Base-by-base conservation (phyloP, 2,329 filamentous ascomycete genomes). In the Metarhizium sp. region DNA sequence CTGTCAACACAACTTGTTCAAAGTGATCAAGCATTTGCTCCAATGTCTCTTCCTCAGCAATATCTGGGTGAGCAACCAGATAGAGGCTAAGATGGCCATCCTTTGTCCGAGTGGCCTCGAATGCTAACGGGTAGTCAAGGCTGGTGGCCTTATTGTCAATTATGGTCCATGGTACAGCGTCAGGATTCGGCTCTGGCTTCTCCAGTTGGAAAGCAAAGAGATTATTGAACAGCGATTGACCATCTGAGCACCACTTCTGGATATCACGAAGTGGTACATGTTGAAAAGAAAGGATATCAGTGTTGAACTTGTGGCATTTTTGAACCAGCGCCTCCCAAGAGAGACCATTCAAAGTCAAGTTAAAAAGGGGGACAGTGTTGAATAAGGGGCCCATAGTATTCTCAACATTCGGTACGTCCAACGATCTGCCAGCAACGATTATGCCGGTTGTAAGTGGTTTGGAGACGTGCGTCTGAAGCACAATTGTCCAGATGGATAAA, bases 321-420 rank as follows among this genome's bases (percentile, higher is more conserved):
- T 71, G 74, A 25, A 90, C 74, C 1, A 90, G 68, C 0, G 80
- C 75, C 1, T 71, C 66, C 82, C 87, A 90, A 0, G 76, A 82
- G 4, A 78, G 72, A 0, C 69, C 64, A 0, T 67, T 59, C 6
- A 70, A 58, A 14, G 79, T 60, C 6, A 72, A 65, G 38, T 84
- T 70, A 54, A 81, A 77, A 65, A 87, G 90, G 0, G 92, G 90
- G 1, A 96, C 74, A 0, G 91, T 96, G 66, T 96, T 96, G 77
- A 96, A 95, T 20, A 96, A 72, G 0, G 92, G 92, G 0, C 92
- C 92, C 46, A 94, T 79, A 1, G 88, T 81, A 25, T 76, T 66
- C 50, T 91, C 86, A 2, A 85, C 79, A 2, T 76, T 75, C 7
- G 85, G 78, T 13, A 90, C 71, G 47, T 88, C 81, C 4, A 95